Percentiles rank a stretch among this genome's conserved stretches.
Evolutionary conservation across 1,284 basidiomycete species (phyloP).

Genomic region (Melampsora americana): DNA sequence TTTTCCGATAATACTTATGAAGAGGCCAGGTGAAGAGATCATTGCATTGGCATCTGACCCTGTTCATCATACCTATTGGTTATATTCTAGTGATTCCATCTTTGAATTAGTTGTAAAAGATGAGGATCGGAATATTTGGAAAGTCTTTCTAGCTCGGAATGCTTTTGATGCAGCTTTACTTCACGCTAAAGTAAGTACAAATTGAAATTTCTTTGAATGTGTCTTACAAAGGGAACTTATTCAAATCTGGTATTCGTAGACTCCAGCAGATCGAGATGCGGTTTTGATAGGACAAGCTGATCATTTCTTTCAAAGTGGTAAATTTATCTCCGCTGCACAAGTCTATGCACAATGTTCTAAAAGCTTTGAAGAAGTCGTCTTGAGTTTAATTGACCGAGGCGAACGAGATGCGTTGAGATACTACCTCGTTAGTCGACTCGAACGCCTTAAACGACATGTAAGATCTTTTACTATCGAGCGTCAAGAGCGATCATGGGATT

Average conservation of each 20-base stretch:
- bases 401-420: slow-evolving; percentile 90
- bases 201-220: slow-evolving; percentile 2
- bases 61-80: slow-evolving; percentile 85
- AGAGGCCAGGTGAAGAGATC: slow-evolving; percentile 72
- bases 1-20: slow-evolving; percentile 3
- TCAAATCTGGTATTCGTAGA: slow-evolving; percentile 58
- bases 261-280: slow-evolving; percentile 75
- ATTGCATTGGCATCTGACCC: slow-evolving; percentile 75
- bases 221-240: slow-evolving; percentile 11
- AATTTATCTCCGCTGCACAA: slow-evolving; percentile 86
- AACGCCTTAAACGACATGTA: slow-evolving; percentile 74
- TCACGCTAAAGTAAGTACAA: slow-evolving; percentile 68
- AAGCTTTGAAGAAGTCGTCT: slow-evolving; percentile 85
- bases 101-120: slow-evolving; percentile 82
- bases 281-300: slow-evolving; percentile 82
- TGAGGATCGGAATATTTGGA: slow-evolving; percentile 93
- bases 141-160: slow-evolving; percentile 75
- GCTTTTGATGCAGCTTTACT: slow-evolving; percentile 73
- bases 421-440: slow-evolving; percentile 82
- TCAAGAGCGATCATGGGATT: background rate
- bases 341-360: slow-evolving; percentile 83
- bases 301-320: slow-evolving; percentile 73
- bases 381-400: slow-evolving; percentile 82
- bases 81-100: slow-evolving; percentile 82
- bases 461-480: slow-evolving; percentile 48